phyloP scores from a whole-genome alignment of 768 basidiomycete genomes.

The Auriscalpium vulgare region DNA sequence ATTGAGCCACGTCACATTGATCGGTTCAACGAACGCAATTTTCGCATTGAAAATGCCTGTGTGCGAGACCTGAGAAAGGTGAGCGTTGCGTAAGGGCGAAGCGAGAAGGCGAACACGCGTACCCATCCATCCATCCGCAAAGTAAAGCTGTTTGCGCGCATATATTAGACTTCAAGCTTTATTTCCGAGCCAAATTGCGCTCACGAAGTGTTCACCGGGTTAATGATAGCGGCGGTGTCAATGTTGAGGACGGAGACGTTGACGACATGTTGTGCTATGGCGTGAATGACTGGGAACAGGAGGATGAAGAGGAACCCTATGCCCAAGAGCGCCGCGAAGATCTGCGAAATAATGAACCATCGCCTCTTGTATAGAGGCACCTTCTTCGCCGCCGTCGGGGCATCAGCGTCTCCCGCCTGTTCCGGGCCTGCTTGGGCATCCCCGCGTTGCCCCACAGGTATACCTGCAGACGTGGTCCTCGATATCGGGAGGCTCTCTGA shows the following conservation, averaged over 20 bases:
- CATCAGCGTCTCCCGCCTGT: background rate
- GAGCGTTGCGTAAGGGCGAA: no score
- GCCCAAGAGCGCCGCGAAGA: slow-evolving; percentile 41
- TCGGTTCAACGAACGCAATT: slow-evolving; percentile 50
- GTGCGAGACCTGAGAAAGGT: slow-evolving; percentile 43
- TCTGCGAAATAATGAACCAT: slow-evolving; percentile 53
- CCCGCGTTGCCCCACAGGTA: background rate
- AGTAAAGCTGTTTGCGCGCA: slow-evolving; percentile 33
- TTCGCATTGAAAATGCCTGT: slow-evolving; percentile 58
- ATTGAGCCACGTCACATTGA: slow-evolving; percentile 52
- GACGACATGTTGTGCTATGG: slow-evolving; percentile 59
- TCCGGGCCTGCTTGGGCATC: background rate
- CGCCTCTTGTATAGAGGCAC: slow-evolving; percentile 52
- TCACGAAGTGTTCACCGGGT: slow-evolving; percentile 50
- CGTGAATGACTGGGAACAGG: slow-evolving; percentile 59
- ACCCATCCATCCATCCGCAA: slow-evolving; percentile 48
- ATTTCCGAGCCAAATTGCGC: slow-evolving; percentile 15
- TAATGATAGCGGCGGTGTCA: slow-evolving; percentile 40
- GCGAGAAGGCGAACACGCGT: background rate
- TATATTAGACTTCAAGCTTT: no score
- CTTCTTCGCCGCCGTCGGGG: slow-evolving; percentile 2
- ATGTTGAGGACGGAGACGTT: slow-evolving; percentile 48
- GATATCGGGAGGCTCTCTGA: background rate
- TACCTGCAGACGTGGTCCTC: background rate
- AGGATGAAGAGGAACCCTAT: slow-evolving; percentile 62